Base-by-base conservation (phyloP, 2,329 filamentous ascomycete genomes). In the Pestalotiopsis sp. region DNA sequence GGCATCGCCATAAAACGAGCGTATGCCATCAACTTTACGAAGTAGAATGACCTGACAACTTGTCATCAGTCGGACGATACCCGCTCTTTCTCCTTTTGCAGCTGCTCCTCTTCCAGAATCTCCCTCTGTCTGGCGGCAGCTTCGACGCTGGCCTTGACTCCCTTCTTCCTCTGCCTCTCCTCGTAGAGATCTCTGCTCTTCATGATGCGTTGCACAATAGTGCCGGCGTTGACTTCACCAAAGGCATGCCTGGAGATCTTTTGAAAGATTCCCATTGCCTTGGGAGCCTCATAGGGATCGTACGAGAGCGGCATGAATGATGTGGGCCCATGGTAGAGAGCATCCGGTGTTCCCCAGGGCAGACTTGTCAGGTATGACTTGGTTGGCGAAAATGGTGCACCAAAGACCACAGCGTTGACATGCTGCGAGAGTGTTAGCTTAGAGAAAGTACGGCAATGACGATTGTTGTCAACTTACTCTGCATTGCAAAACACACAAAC, bases 311-410 rank as follows among this genome's bases (percentile, higher is more conserved):
- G 92, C 84, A 97, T 96, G 79, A 97, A 98, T 13, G 92, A 88
- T 0, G 96, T 99, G 6, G 94, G 94, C n/a, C 96, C 96, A 82
- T 99, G 96, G 81, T 98, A 99, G 70, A 99, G 93, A 36, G 90
- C 92, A 75, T 91, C 86, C 14, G 94, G 93, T 4, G 87, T 87
- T 64, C 91, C 90, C 80, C 90, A 90, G 0, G 95, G 94, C 60
- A 97, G 85, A 1, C 88, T 85, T 69, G 86, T 86, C 57, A 99
- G 88, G 80, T 97, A 99, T 2, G 88, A 82, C 76, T 89, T 88
- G n/a, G 90, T 93, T 3, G 95, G 94, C 2, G 91, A 90, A 78
- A 97, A 97, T 1, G 96, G 96, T 0, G 96, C 94, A 49, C 93
- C 93, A 77, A 99, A 97, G 70, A 98, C 85, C 67, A 97, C 91